A percentile compares a stretch with the other conserved stretches of the same genome.
Evolutionary conservation across 306 rosid genomes (phyloP).

Genomic region (Trifolium dubium): DNA sequence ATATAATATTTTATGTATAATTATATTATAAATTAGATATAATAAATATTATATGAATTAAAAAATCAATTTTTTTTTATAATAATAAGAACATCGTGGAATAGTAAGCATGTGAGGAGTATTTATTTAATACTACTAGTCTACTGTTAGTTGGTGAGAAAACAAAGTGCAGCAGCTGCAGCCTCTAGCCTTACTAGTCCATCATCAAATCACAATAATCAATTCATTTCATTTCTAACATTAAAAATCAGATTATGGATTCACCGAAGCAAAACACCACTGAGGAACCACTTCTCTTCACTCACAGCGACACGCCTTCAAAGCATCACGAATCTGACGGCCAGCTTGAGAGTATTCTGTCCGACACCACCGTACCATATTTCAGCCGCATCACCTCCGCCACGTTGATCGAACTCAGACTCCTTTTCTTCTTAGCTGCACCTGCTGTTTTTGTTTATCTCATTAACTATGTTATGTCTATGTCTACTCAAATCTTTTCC

Average conservation of each 20-base stretch:
- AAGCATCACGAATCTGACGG: background rate
- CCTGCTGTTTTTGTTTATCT: slow-evolving; percentile 61
- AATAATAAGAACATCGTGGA: too few species aligned
- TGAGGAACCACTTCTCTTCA: slow-evolving; percentile 32
- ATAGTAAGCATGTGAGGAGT: too few species aligned
- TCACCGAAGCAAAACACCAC: slow-evolving; percentile 3
- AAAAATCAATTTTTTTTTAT: too few species aligned
- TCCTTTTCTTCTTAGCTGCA: slow-evolving; percentile 60
- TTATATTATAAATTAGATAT: too few species aligned
- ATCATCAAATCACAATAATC: too few species aligned
- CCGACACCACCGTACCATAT: slow-evolving; percentile 41
- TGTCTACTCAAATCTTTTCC: slow-evolving; percentile 71
- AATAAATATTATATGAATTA: too few species aligned
- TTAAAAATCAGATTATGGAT: slow-evolving; percentile 16
- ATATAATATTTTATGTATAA: too few species aligned
- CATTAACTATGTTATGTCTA: slow-evolving; percentile 68
- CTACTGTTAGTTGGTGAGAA: background rate
- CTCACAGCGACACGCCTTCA: background rate
- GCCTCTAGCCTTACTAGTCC: too few species aligned
- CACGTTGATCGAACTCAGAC: slow-evolving; percentile 57
- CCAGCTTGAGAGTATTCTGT: slow-evolving; percentile 55
- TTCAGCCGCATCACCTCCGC: slow-evolving; percentile 53
- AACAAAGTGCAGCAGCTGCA: background rate
- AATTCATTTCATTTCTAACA: background rate
- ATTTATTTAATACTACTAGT: too few species aligned